Evolutionary conservation across 2,329 filamentous ascomycete species (phyloP).

Genomic region (Cladosporium austrohemisphaericum): DNA sequence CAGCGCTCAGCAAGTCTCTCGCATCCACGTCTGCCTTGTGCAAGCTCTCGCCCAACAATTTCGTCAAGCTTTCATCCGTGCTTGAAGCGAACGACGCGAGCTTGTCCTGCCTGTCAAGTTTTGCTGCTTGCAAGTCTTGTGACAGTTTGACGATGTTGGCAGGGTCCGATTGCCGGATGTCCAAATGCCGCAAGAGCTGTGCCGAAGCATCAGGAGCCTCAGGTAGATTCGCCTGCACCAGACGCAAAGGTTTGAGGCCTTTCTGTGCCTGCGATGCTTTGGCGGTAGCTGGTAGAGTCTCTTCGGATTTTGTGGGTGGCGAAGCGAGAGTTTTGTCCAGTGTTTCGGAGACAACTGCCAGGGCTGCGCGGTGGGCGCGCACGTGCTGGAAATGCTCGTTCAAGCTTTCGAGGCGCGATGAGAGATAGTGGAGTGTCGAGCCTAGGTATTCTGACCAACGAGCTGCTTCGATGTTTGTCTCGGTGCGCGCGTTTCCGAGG

Average conservation of each 20-base stretch:
- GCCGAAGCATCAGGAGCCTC: conserved; percentile 28
- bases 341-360: conserved; percentile 23
- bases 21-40: conserved; percentile 36
- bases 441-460: conserved; percentile 44
- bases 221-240: conserved; percentile 31
- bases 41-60: conserved; percentile 35
- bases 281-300: background rate
- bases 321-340: conserved; percentile 19
- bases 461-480: conserved; percentile 33
- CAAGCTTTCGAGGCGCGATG: conserved; percentile 28
- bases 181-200: conserved; percentile 28
- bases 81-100: conserved; percentile 34
- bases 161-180: conserved; percentile 24
- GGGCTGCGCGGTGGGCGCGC: conserved; percentile 25
- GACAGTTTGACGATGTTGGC: conserved; percentile 18
- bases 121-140: conserved; percentile 27
- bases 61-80: conserved; percentile 32
- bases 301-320: background rate
- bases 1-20: conserved; percentile 34
- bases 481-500: conserved; percentile 35
- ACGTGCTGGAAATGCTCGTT: conserved; percentile 27
- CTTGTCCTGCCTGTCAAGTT: conserved; percentile 34
- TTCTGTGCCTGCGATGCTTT: conserved; percentile 10
- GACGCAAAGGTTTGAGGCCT: conserved; percentile 30
- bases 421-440: conserved; percentile 42